Evolutionary conservation across 2,329 filamentous ascomycete genomes (phyloP).

Genomic region (Neopestalotiopsis rosae): DNA sequence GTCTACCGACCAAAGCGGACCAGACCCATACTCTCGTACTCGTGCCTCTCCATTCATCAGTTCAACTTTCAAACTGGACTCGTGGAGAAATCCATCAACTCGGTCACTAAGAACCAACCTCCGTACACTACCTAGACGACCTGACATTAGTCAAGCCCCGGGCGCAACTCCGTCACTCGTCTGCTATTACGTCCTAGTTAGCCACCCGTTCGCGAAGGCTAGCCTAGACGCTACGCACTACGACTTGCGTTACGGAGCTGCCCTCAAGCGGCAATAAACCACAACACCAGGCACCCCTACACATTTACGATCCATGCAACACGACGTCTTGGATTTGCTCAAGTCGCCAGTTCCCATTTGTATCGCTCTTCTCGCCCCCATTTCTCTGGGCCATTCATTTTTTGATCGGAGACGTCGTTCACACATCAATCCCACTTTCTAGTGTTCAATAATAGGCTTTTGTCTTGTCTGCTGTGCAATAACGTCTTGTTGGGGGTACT

Average conservation of each 20-base stretch:
- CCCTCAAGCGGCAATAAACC: constrained; percentile 10
- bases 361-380: not conserved
- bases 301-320: constrained; percentile 5
- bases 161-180: constrained; percentile 4
- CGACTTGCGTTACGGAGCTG: constrained; percentile 4
- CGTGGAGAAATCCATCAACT: not conserved
- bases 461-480: not conserved
- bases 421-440: not conserved
- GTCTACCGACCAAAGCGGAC: not conserved
- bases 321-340: constrained; percentile 9
- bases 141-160: not conserved
- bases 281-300: constrained; percentile 12
- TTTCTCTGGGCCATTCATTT: too few species aligned
- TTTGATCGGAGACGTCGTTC: not conserved
- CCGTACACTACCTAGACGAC: not conserved
- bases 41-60: not conserved
- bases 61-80: constrained; percentile 1
- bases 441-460: not conserved
- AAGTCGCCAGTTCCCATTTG: not conserved
- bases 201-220: constrained; percentile 10
- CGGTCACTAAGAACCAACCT: too few species aligned
- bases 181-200: constrained; percentile 9
- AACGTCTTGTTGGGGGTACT: not conserved
- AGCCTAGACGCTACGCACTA: not conserved
- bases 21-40: not conserved